A percentile compares a stretch with the other conserved stretches of the same genome.
These are phyloP conservation scores for Filosporella fistucella DNA, from an alignment of 495 filamentous ascomycete genomes.

Conservation along the genomic window DNA sequence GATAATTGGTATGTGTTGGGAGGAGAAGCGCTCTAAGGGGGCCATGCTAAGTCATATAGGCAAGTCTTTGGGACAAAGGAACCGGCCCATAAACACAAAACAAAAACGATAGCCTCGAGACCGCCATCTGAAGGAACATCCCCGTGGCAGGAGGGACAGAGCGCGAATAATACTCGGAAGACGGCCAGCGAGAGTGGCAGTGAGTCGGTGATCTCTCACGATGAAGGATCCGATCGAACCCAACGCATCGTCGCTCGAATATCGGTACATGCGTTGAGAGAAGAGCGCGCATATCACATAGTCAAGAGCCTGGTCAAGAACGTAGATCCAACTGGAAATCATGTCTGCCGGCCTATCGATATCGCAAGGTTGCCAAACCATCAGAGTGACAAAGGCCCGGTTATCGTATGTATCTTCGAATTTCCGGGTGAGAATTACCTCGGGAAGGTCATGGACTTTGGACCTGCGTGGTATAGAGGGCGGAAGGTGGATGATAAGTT, in stretches of 20 bases:
- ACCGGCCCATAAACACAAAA: neutral
- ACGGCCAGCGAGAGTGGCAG: slow-evolving; percentile 48
- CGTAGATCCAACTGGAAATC: slow-evolving; percentile 66
- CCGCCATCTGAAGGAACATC: slow-evolving; percentile 6
- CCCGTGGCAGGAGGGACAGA: neutral
- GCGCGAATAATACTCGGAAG: slow-evolving; percentile 32
- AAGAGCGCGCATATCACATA: slow-evolving; percentile 83
- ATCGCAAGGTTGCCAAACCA: slow-evolving; percentile 60
- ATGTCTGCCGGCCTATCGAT: slow-evolving; percentile 72
- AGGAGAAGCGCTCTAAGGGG: neutral
- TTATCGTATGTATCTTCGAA: slow-evolving; percentile 74
- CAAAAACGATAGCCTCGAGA: neutral
- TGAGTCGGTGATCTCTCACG: slow-evolving; percentile 32
- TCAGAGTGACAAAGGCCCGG: slow-evolving; percentile 55
- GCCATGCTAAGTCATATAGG: no score
- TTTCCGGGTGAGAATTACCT: slow-evolving; percentile 72
- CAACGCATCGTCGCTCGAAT: slow-evolving; percentile 55
- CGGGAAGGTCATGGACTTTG: slow-evolving; percentile 64
- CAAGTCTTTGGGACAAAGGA: slow-evolving; percentile 44
- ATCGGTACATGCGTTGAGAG: slow-evolving; percentile 70
- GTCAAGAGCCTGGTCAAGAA: slow-evolving; percentile 63
- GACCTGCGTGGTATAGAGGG: slow-evolving; percentile 41
- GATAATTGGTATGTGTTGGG: slow-evolving; percentile 55
- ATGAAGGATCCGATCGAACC: slow-evolving; percentile 6
- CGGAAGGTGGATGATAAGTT: slow-evolving; percentile 9